Conservation (phyloP, 805 yeast species). For the Zygoascus biomembranicola region DNA sequence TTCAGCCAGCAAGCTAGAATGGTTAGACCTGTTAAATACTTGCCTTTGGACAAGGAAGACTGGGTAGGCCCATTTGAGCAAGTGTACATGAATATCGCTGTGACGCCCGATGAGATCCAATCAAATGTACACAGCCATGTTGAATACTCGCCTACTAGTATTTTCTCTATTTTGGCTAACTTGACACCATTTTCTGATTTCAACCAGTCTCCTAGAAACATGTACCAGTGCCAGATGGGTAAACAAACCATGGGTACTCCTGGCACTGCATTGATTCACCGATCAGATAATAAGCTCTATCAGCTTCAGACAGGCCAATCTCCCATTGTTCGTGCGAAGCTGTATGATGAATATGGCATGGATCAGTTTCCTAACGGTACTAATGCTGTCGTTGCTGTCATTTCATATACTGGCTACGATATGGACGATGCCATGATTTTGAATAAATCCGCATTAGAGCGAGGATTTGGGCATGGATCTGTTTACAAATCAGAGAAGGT, state of each 20-base stretch:
- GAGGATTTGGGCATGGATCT: conserved; percentile 97
- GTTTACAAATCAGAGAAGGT: conserved; percentile 92
- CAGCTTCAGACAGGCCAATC: conserved; percentile 93
- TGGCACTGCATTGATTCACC: conserved; percentile 85
- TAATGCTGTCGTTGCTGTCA: conserved; percentile 97
- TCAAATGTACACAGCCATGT: conserved; percentile 81
- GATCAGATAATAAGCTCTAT: conserved; percentile 92
- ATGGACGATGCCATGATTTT: conserved; percentile 93
- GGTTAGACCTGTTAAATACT: conserved; percentile 91
- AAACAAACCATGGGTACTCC: conserved; percentile 99
- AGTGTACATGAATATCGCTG: conserved; percentile 94
- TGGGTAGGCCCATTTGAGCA: conserved; percentile 97
- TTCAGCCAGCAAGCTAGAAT: conserved; percentile 91
- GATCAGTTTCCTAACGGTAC: conserved; percentile 98
- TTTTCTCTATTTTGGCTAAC: conserved; percentile 89
- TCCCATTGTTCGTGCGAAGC: conserved; percentile 88
- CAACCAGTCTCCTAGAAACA: conserved; percentile 98
- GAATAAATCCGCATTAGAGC: conserved; percentile 93
- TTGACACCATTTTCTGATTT: conserved; percentile 97
- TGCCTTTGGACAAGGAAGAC: conserved; percentile 77
- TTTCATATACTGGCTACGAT: conserved; percentile 98
- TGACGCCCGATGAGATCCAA: conserved; percentile 83
- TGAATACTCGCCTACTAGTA: conserved; percentile 91
- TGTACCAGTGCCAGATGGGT: conserved; percentile 99
- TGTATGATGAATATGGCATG: conserved; percentile 95